Percentiles rank a stretch among this genome's conserved stretches.
Evolutionary conservation across 768 basidiomycete genomes (phyloP).

Genomic region (Boletus vinaceobasis): DNA sequence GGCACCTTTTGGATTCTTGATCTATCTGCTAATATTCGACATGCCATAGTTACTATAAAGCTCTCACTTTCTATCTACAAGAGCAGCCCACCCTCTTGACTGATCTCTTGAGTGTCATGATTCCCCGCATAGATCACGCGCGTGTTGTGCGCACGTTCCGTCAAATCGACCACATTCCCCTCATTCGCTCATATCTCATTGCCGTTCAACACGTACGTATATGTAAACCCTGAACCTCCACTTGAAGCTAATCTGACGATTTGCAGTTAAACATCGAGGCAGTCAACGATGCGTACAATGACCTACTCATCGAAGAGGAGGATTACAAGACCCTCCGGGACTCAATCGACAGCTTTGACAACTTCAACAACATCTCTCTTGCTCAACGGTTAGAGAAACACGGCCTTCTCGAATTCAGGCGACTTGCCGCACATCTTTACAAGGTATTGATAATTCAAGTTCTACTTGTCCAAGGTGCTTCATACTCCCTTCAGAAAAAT

Average conservation of each 20-base stretch:
- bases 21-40: slow-evolving; percentile 2
- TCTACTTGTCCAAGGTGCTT: not conserved
- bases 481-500: slow-evolving; percentile 66
- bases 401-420: slow-evolving; percentile 89
- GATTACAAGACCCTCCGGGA: slow-evolving; percentile 97
- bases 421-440: slow-evolving; percentile 93
- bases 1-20: not conserved
- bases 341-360: slow-evolving; percentile 97
- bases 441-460: slow-evolving; percentile 50
- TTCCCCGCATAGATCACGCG: slow-evolving; percentile 90
- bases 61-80: slow-evolving; percentile 89
- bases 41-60: slow-evolving; percentile 80
- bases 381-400: slow-evolving; percentile 86
- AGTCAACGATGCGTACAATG: slow-evolving; percentile 97
- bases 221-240: not conserved
- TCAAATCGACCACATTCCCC: slow-evolving; percentile 91
- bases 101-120: slow-evolving; percentile 88
- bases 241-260: not conserved
- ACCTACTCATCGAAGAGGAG: slow-evolving; percentile 97
- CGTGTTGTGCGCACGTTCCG: slow-evolving; percentile 96
- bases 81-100: slow-evolving; percentile 92
- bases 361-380: slow-evolving; percentile 89
- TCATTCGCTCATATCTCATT: slow-evolving; percentile 94
- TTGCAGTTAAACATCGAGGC: slow-evolving; percentile 88
- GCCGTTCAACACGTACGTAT: slow-evolving; percentile 85